Evolutionary conservation across 257 asterid genomes (phyloP).

Genomic region (Gardenia jasminoides): DNA sequence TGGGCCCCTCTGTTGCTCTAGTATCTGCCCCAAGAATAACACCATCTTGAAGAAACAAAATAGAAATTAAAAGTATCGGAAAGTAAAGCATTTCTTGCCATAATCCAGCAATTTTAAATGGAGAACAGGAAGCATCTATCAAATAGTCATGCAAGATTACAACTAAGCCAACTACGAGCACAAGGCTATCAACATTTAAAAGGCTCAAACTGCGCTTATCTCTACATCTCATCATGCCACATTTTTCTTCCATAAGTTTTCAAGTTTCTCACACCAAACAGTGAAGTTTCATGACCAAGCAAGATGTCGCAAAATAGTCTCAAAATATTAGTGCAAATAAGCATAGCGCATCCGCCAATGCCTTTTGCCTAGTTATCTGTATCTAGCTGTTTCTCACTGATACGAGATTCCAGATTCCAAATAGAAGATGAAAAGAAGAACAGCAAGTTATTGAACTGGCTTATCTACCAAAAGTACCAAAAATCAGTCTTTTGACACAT

Average conservation of each 20-base stretch:
- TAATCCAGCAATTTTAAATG: background rate
- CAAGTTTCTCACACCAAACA: background rate
- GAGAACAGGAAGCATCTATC: background rate
- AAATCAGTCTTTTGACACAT: too few relatives aligned
- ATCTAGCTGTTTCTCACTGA: background rate
- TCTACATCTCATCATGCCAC: background rate
- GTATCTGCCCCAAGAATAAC: conserved; percentile 99
- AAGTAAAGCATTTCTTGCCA: conserved; percentile 10
- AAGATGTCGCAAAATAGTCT: background rate
- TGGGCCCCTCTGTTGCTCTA: conserved; percentile 98
- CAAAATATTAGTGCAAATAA: background rate
- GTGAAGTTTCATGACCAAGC: background rate
- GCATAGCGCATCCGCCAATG: too few relatives aligned
- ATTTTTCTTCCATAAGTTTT: background rate
- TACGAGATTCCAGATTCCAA: background rate
- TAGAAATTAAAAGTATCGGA: conserved; percentile 12
- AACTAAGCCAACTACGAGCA: background rate
- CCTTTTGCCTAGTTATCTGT: too few relatives aligned
- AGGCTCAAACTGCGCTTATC: background rate
- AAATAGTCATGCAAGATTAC: background rate
- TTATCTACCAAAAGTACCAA: too few relatives aligned
- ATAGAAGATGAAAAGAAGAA: too few relatives aligned
- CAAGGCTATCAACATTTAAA: too few relatives aligned
- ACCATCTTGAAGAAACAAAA: conserved; percentile 62
- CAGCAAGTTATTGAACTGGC: too few relatives aligned